Evolutionary conservation across 2,329 filamentous ascomycete genomes (phyloP).

Genomic region (Neonectria coccinea): DNA sequence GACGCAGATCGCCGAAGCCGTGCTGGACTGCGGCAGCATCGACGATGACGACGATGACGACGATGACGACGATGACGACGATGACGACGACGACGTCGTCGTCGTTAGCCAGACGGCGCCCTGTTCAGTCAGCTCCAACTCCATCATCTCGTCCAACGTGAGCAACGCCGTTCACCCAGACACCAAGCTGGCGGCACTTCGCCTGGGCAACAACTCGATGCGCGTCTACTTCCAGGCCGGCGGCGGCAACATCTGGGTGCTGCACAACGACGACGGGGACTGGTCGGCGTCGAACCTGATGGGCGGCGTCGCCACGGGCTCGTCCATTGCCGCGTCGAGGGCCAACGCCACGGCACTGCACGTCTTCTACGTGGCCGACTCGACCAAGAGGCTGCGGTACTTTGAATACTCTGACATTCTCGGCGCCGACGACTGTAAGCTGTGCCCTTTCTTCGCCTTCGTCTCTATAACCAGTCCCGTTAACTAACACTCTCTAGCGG

Average conservation of each 20-base stretch:
- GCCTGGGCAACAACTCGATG: conserved; percentile 23
- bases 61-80: conserved; percentile 11
- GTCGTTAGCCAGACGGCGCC: conserved; percentile 4
- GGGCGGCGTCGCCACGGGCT: conserved; percentile 17
- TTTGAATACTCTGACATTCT: conserved; percentile 26
- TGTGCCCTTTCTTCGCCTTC: neutral
- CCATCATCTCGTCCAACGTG: conserved; percentile 31
- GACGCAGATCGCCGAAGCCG: conserved; percentile 32
- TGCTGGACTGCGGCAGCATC: conserved; percentile 28
- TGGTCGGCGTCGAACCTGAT: conserved; percentile 25
- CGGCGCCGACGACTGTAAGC: conserved; percentile 17
- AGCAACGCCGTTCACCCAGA: conserved; percentile 29
- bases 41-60: conserved; percentile 15
- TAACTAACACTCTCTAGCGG: conserved; percentile 7
- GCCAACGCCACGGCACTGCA: conserved; percentile 24
- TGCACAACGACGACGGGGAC: conserved; percentile 24
- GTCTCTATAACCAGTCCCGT: neutral
- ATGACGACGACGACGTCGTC: neutral
- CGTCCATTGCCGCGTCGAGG: conserved; percentile 26
- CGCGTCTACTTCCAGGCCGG: conserved; percentile 35
- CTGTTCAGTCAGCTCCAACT: conserved; percentile 33
- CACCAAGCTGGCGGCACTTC: conserved; percentile 34
- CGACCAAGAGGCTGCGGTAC: conserved; percentile 19
- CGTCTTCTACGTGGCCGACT: conserved; percentile 33
- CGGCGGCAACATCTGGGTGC: conserved; percentile 29